Conservation (phyloP, 2,329 filamentous ascomycete species). For the Myriosclerotinia scirpicola region DNA sequence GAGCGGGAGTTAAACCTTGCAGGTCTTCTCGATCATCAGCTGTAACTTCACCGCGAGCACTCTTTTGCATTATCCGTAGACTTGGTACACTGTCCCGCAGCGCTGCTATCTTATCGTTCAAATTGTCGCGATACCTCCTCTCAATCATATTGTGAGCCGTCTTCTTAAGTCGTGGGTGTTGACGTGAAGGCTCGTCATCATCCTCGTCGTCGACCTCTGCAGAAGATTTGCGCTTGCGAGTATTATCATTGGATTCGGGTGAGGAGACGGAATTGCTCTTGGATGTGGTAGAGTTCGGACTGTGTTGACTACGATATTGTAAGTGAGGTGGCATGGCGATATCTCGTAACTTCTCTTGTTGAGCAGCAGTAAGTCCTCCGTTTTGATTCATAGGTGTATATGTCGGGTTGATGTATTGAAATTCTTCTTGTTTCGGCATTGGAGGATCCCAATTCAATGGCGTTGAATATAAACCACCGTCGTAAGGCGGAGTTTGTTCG, state of each 20-base stretch:
- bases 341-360: constrained; percentile 60
- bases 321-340: constrained; percentile 65
- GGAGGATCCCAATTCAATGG: constrained; percentile 40
- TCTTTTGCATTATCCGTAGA: constrained; percentile 79
- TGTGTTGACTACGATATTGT: constrained; percentile 53
- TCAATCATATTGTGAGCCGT: constrained; percentile 98
- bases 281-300: constrained; percentile 56
- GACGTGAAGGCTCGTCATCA: constrained; percentile 59
- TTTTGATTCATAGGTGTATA: constrained; percentile 34
- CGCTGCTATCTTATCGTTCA: constrained; percentile 96
- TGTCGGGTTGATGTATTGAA: constrained; percentile 24
- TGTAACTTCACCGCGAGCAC: constrained; percentile 64
- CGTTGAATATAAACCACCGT: constrained; percentile 39
- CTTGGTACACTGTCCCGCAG: constrained; percentile 90
- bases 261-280: constrained; percentile 55
- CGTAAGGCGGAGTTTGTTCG: constrained; percentile 38
- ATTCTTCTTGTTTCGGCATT: constrained; percentile 31
- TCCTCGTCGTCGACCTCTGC: constrained; percentile 57
- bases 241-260: constrained; percentile 54
- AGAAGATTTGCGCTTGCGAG: constrained; percentile 69
- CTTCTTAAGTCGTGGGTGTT: constrained; percentile 70
- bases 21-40: constrained; percentile 76
- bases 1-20: constrained; percentile 79
- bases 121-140: constrained; percentile 91
- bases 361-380: constrained; percentile 54